phyloP scores from a whole-genome alignment of 116 monocot species.

The Dioscorea cayenensis region DNA sequence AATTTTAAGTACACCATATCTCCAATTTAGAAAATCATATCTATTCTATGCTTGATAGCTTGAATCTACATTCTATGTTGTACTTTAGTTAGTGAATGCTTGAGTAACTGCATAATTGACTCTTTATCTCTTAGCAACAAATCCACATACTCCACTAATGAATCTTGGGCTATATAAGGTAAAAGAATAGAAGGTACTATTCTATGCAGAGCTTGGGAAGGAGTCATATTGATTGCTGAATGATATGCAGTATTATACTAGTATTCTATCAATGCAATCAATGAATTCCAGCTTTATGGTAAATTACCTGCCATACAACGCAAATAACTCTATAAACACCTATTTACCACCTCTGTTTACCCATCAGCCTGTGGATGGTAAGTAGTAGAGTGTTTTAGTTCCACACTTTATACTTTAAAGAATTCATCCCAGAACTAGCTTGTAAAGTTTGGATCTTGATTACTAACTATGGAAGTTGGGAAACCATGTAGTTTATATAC shows the following conservation, averaged over 20 bases:
- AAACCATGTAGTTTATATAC: slow-evolving; percentile 14
- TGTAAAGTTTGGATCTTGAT: no score
- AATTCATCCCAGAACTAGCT: no score
- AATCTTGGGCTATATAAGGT: background rate
- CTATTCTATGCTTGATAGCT: background rate
- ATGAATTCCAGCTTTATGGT: background rate
- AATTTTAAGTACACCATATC: background rate
- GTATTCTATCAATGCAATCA: slow-evolving; percentile 11
- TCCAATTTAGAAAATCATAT: background rate
- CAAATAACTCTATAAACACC: slow-evolving; percentile 7
- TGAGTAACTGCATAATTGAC: background rate
- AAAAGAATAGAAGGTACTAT: background rate
- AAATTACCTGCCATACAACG: background rate
- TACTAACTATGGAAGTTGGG: no score
- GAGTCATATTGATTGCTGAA: background rate
- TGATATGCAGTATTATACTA: slow-evolving; percentile 15
- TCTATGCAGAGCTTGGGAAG: background rate
- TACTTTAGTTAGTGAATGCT: background rate
- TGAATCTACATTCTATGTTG: background rate
- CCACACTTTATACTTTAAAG: background rate
- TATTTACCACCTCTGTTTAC: no score
- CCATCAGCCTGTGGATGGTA: no score
- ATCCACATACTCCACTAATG: background rate
- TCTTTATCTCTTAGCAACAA: background rate
- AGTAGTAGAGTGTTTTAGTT: background rate